phyloP scores from a whole-genome alignment of 2,329 filamentous ascomycete species.

The Colletotrichum tropicale region DNA sequence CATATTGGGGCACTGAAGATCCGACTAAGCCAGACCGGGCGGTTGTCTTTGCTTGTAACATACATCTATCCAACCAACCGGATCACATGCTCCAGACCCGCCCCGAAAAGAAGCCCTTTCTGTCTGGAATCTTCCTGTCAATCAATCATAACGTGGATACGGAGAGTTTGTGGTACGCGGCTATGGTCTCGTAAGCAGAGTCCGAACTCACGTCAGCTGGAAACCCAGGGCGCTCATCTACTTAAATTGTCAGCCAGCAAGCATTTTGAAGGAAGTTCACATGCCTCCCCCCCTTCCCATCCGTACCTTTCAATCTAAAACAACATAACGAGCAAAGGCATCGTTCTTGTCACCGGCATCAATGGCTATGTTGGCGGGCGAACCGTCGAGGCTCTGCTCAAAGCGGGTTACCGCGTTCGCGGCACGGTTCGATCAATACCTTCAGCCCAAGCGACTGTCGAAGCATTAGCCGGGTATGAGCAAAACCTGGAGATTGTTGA shows the following conservation, averaged over 20 bases:
- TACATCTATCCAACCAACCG: neutral
- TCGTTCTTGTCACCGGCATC: conserved; percentile 33
- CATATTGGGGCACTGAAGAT: neutral
- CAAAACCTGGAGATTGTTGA: conserved; percentile 25
- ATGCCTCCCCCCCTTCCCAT: neutral
- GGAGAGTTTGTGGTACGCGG: fast-evolving
- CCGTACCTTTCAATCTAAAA: neutral
- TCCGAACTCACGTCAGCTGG: neutral
- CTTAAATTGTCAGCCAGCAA: neutral
- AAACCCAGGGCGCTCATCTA: neutral
- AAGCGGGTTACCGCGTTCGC: conserved; percentile 34
- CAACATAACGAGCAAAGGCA: neutral
- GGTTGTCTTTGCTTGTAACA: fast-evolving
- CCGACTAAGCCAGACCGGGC: neutral
- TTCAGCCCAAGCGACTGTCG: conserved; percentile 35
- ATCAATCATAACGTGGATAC: fast-evolving
- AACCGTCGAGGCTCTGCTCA: conserved; percentile 30
- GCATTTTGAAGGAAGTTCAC: neutral
- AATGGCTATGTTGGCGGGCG: conserved; percentile 36
- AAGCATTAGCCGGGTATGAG: conserved; percentile 31
- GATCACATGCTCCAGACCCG: neutral
- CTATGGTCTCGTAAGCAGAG: neutral
- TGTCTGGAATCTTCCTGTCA: neutral
- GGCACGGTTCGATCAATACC: conserved; percentile 31
- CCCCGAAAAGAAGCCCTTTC: neutral